A percentile compares a stretch with the other conserved stretches of the same genome.
Evolutionary conservation across 352 stramenopile genomes (phyloP).

Genomic region (Phytophthora niederhauseri): DNA sequence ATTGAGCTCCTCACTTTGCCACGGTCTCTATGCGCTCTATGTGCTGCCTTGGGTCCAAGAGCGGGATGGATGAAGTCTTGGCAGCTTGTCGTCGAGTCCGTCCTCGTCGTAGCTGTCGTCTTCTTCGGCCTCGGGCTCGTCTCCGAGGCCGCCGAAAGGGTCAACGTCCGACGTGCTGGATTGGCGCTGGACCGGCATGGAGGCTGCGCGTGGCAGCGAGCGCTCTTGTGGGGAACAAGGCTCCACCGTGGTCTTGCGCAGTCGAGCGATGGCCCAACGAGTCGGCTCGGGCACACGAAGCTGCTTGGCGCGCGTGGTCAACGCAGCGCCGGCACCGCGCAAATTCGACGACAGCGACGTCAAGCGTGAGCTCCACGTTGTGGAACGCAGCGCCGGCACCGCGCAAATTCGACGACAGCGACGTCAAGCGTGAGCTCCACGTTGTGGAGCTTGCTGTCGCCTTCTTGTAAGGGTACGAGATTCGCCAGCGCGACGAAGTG

Average conservation of each 20-base stretch:
- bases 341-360: constrained; percentile 24
- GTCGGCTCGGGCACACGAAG: constrained; percentile 13
- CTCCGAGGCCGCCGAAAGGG: constrained; percentile 2
- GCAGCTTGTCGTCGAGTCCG: not conserved
- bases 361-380: constrained; percentile 21
- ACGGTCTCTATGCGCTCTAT: constrained; percentile 3
- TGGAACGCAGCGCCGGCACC: not conserved
- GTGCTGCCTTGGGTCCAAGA: constrained; percentile 9
- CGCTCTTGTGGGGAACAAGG: not conserved
- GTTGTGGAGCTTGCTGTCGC: not conserved
- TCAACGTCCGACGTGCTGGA: constrained; percentile 18
- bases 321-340: constrained; percentile 4
- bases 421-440: constrained; percentile 21
- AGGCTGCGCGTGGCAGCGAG: constrained; percentile 13
- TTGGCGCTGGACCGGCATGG: constrained; percentile 14
- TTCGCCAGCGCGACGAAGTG: constrained; percentile 5
- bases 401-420: constrained; percentile 23
- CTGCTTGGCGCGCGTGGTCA: constrained; percentile 23
- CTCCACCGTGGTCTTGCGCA: constrained; percentile 11
- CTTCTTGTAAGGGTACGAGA: constrained; percentile 20
- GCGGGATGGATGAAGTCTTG: constrained; percentile 7
- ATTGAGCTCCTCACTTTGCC: not conserved
- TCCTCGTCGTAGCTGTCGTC: constrained; percentile 4
- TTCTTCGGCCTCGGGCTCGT: constrained; percentile 22
- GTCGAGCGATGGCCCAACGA: not conserved